Evolutionary conservation across 495 filamentous ascomycete species (phyloP).

Genomic region (Neurospora sp.): DNA sequence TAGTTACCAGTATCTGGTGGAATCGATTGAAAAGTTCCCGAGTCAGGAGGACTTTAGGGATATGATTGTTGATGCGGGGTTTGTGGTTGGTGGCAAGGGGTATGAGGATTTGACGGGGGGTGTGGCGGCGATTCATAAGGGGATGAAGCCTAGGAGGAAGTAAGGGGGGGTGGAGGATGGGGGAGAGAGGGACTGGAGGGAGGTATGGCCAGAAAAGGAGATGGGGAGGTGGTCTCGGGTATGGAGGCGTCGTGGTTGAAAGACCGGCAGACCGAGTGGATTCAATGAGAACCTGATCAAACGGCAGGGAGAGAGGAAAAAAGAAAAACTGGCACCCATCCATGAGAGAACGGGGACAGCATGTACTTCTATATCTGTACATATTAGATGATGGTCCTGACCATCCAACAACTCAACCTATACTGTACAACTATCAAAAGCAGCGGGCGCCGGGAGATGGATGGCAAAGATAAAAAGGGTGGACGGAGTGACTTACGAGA

Average conservation of each 20-base stretch:
- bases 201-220: too few species aligned
- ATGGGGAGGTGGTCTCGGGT: too few species aligned
- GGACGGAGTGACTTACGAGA: too few species aligned
- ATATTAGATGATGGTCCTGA: neutral
- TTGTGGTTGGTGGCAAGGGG: constrained; percentile 68
- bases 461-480: too few species aligned
- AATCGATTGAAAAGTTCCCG: constrained; percentile 94
- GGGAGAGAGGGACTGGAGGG: too few species aligned
- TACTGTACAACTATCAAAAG: too few species aligned
- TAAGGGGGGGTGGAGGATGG: neutral
- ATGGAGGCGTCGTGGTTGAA: neutral
- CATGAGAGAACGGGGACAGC: neutral
- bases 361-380: neutral
- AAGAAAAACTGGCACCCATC: neutral
- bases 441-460: too few species aligned
- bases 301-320: neutral
- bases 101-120: constrained; percentile 86
- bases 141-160: constrained; percentile 64
- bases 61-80: constrained; percentile 86
- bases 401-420: neutral
- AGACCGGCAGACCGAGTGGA: neutral
- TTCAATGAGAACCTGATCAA: too few species aligned
- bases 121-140: constrained; percentile 92
- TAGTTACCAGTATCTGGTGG: constrained; percentile 96
- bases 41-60: constrained; percentile 69